Evolutionary conservation across 495 filamentous ascomycete species (phyloP), one percentile per base, ranked within the genome.

Genomic region (Tuber calosporum): DNA sequence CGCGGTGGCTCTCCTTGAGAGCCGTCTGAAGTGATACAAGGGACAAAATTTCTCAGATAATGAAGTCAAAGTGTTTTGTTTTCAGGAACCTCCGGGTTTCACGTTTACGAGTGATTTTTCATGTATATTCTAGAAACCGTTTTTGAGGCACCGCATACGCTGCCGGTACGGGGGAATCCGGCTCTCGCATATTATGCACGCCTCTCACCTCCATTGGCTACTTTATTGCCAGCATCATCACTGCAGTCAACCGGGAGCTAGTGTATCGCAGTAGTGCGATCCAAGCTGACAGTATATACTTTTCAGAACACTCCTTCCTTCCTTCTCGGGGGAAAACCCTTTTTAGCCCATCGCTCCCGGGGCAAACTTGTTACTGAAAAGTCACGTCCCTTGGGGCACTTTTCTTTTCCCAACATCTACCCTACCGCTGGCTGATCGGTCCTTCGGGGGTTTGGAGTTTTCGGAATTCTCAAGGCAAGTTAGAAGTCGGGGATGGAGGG

Each of bases 1-100:
- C 53, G 75, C 71, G 75, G 71, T 78, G 70, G 67, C 70, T 77
- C 75, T 77, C 53, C 42, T 77, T 73, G 67, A 30, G 3, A 62
- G 26, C 53, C 53, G 17, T 62, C 26, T 62, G 53, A 62, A 62
- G 26, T 34, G 53, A 62, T 62, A 62, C 53, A 62, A 30, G 53
- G 53, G 53, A 62, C 26, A 62, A 62, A 62, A 62, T 30, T 62
- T 62, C 53, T 62, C 53, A 62, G 34, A 62, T 62, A 62, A 62
- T 62, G 53, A 62, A 62, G 53, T 34, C 9, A 11, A 62, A 62
- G 76, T 67, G 70, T 68, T 77, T 77, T 70, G 62, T 76, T 78
- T 77, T 73, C 71, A 73, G 73, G 73, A 71, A 70, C 70, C 72
- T 73, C 68, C 68, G 70, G 67, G 45, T 70, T 70, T 62, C 70